phyloP scores from a whole-genome alignment of 108 stramenopile genomes.

The Nannochloropsis salina region DNA sequence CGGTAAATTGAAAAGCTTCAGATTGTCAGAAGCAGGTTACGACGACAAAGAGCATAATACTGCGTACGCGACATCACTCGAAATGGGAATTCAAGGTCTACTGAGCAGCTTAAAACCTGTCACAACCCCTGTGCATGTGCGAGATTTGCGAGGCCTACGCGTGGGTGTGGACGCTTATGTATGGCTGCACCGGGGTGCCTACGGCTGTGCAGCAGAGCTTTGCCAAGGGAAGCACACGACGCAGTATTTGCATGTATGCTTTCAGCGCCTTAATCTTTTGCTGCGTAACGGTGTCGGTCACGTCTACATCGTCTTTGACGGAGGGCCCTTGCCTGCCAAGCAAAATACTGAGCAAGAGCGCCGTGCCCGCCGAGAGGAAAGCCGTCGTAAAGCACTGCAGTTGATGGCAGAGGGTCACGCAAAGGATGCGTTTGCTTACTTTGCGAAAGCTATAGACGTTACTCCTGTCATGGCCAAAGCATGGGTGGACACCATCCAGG shows the following conservation, averaged over 20 bases:
- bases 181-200: conserved; percentile 52
- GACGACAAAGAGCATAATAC: no score
- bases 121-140: conserved; percentile 34
- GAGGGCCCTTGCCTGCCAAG: conserved; percentile 66
- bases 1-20: no score
- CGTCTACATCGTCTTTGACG: conserved; percentile 70
- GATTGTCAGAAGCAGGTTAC: no score
- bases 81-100: conserved; percentile 43
- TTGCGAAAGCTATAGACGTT: conserved; percentile 61
- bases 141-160: conserved; percentile 36
- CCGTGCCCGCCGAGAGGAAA: conserved; percentile 50
- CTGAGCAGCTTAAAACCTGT: conserved; percentile 37
- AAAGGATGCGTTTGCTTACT: conserved; percentile 53
- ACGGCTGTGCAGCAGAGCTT: conserved; percentile 50
- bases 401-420: conserved; percentile 39
- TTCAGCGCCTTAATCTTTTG: conserved; percentile 55
- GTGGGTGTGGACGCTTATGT: conserved; percentile 50
- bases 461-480: conserved; percentile 49
- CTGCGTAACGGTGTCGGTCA: conserved; percentile 53
- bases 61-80: no score
- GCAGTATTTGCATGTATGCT: conserved; percentile 39
- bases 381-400: conserved; percentile 50
- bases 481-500: neutral
- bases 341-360: conserved; percentile 59
- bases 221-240: conserved; percentile 45